Base-by-base conservation (phyloP, 805 yeast species). In the Metschnikowia lochheadii region DNA sequence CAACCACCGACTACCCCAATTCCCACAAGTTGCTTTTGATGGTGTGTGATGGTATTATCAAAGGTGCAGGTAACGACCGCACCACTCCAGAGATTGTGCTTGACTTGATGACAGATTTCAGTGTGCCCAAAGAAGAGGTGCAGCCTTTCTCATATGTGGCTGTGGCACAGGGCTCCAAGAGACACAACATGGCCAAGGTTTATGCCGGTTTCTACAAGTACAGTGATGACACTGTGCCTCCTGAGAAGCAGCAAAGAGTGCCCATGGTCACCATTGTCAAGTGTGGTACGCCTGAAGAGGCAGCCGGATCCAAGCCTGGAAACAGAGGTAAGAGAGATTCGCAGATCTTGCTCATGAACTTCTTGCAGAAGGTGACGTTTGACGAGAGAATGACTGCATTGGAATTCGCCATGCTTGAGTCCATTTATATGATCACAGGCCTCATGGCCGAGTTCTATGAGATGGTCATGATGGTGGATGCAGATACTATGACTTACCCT, bases 111-210 rank as follows among this genome's bases (percentile, higher is more conserved):
- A 80, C 84, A 10, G 78, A 73, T 53, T 72, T 90, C 59, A 77
- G 81, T 6, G 74, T 78, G 34, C 87, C 89, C 0, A 78, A 76
- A 8, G 95, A 89, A 17, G 83, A 88, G 14, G 97, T 89, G 5
- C 69, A 80, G 63, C 80, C 97, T 0, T 77, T 83, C 62, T 90
- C 97, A 0, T 92, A 94, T 65, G 96, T 94, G 35, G 96, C 98
- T 6, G 97, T 94, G 38, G 96, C 96, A 2, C 87, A 87, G 59
- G 99, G 99, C 59, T 61, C 87, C 3, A 94, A 89, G 71, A 85
- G 99, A 65, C 99, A 94, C 64, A 94, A 94, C 66, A 90, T 91
- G 96, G 97, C 99, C 29, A 92, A 91, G 68, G 90, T 92, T 2
- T 92, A 89, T 63, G 84, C 96, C 11, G 99, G 99, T 0, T 94